Conservation (phyloP, 495 filamentous ascomycete species). For the Penicillium roqueforti region DNA sequence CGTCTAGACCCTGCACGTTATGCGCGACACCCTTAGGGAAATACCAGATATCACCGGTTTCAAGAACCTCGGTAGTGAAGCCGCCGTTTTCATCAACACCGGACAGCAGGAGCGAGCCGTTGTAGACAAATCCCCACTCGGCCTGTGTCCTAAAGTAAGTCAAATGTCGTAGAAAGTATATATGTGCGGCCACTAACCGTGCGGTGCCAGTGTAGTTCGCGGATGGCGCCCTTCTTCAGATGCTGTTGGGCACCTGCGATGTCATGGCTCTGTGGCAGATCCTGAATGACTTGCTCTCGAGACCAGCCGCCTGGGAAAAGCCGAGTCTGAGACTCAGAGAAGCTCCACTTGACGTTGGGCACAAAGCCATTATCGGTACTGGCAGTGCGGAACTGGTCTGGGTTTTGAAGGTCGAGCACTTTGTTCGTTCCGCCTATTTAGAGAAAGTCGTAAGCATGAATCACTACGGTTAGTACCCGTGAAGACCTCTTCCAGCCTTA, state of each 20-base stretch:
- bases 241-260: constrained; percentile 62
- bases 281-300: constrained; percentile 58
- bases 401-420: constrained; percentile 51
- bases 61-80: constrained; percentile 51
- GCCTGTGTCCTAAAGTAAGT: constrained; percentile 36
- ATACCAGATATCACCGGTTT: constrained; percentile 63
- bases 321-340: constrained; percentile 57
- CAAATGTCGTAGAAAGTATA: background rate
- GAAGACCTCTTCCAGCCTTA: background rate
- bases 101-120: constrained; percentile 52
- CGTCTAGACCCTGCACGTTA: constrained; percentile 53
- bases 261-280: constrained; percentile 56
- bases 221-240: constrained; percentile 56
- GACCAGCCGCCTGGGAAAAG: constrained; percentile 60
- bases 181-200: constrained; percentile 38
- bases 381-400: constrained; percentile 54
- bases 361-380: constrained; percentile 57
- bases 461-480: background rate
- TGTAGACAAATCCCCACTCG: constrained; percentile 62
- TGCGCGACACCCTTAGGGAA: constrained; percentile 63
- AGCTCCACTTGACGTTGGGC: constrained; percentile 61
- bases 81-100: constrained; percentile 57
- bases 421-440: constrained; percentile 33
- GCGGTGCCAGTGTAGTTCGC: constrained; percentile 65
- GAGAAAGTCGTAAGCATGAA: background rate